Evolutionary conservation across 441 rosid genomes (phyloP).

Genomic region (Macaranga tanarius): DNA sequence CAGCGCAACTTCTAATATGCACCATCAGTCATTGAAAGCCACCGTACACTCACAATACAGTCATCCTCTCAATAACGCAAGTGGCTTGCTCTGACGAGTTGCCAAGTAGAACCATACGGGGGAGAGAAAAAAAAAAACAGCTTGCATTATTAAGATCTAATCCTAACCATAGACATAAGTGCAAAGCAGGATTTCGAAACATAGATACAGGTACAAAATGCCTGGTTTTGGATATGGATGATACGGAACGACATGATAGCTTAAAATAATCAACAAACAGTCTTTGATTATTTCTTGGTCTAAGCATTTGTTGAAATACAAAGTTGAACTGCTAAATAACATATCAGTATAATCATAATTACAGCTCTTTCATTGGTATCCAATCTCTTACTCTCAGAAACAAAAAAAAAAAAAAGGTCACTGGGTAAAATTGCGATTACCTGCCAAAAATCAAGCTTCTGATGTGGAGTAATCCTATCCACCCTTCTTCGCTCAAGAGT

Average conservation of each 20-base stretch:
- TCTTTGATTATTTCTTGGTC: neutral
- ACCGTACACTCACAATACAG: neutral
- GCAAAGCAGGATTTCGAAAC: no score
- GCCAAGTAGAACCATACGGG: neutral
- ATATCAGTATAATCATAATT: constrained; percentile 2
- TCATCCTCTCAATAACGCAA: neutral
- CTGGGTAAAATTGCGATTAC: constrained; percentile 14
- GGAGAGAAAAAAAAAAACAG: no score
- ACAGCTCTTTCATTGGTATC: constrained; percentile 18
- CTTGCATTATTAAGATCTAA: no score
- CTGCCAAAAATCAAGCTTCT: neutral
- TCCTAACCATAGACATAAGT: no score
- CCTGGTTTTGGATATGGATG: no score
- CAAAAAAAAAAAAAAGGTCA: constrained; percentile 14
- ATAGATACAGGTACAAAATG: no score
- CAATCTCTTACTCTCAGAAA: neutral
- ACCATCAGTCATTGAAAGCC: neutral
- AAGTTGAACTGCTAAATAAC: constrained; percentile 10
- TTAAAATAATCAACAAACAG: neutral
- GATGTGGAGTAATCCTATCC: neutral
- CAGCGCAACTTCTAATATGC: no score
- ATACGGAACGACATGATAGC: neutral
- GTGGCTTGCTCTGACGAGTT: neutral
- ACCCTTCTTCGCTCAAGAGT: neutral
- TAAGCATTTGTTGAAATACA: neutral